phyloP scores from a whole-genome alignment of 2,329 filamentous ascomycete genomes.

The Hypoxylon sp. region DNA sequence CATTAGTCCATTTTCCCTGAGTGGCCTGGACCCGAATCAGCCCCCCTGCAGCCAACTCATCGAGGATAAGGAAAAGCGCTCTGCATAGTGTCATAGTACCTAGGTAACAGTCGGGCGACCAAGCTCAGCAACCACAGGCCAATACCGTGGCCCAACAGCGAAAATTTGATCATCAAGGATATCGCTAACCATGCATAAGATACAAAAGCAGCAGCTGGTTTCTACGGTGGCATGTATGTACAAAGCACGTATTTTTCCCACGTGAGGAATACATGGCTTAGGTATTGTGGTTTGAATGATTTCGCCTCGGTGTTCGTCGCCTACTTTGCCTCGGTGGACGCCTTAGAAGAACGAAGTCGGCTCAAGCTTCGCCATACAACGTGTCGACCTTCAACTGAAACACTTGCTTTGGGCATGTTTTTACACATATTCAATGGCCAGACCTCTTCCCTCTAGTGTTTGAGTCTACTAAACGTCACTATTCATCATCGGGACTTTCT shows the following conservation, averaged over 20 bases:
- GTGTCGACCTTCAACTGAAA: neutral
- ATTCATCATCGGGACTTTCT: neutral
- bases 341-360: constrained; percentile 22
- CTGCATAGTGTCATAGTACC: constrained; percentile 11
- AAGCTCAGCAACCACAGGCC: constrained; percentile 21
- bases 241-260: constrained; percentile 14
- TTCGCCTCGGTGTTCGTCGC: constrained; percentile 30
- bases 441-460: neutral
- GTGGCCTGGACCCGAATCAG: constrained; percentile 23
- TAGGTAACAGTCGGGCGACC: constrained; percentile 36
- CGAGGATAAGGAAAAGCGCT: constrained; percentile 10
- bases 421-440: neutral
- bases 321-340: constrained; percentile 28
- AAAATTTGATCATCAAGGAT: constrained; percentile 23
- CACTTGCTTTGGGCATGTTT: no score
- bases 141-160: constrained; percentile 20
- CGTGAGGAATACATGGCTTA: constrained; percentile 9
- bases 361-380: constrained; percentile 17
- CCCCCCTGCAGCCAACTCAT: constrained; percentile 36
- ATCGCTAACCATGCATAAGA: constrained; percentile 15
- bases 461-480: constrained; percentile 2
- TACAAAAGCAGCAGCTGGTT: constrained; percentile 19
- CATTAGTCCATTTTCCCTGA: constrained; percentile 18
- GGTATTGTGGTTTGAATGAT: constrained; percentile 15
- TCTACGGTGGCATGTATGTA: constrained; percentile 7